Evolutionary conservation across 1,284 basidiomycete species (phyloP).

Genomic region (Ceratobasidium sp.): DNA sequence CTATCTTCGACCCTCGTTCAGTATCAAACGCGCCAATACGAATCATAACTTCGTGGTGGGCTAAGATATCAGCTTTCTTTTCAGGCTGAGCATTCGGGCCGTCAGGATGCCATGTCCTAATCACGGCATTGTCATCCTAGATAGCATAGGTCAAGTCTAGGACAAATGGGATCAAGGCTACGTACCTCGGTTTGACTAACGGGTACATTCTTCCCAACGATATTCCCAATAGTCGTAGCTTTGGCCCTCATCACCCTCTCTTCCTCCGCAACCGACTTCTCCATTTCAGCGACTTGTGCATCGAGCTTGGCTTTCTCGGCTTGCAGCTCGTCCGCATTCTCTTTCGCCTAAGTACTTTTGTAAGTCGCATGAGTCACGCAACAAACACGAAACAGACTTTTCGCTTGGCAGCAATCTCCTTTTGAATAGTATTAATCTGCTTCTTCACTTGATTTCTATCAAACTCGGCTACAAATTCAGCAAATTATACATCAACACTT

Average conservation of each 20-base stretch:
- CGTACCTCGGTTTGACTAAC: constrained; percentile 88
- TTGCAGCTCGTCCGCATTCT: constrained; percentile 87
- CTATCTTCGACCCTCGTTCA: constrained; percentile 92
- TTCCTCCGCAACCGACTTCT: constrained; percentile 76
- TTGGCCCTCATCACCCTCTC: constrained; percentile 82
- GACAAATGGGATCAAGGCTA: constrained; percentile 35
- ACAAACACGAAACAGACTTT: constrained; percentile 63
- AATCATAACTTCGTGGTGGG: constrained; percentile 96
- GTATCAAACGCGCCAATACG: constrained; percentile 95
- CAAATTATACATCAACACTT: not conserved
- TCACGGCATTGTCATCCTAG: constrained; percentile 86
- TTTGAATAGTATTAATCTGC: constrained; percentile 89
- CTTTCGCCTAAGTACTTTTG: constrained; percentile 72
- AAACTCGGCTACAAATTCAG: constrained; percentile 74
- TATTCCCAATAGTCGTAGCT: constrained; percentile 87
- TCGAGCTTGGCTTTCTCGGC: constrained; percentile 82
- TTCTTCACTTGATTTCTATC: constrained; percentile 81
- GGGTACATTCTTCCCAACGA: constrained; percentile 87
- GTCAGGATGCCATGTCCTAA: constrained; percentile 88
- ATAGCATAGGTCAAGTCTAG: not conserved
- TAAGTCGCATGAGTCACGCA: constrained; percentile 19
- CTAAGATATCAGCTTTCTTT: constrained; percentile 79
- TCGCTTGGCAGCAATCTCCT: constrained; percentile 92
- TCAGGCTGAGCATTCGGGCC: constrained; percentile 68
- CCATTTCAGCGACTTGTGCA: constrained; percentile 76